Evolutionary conservation across 176 grass and related monocot species (phyloP).

Genomic region (Chrysopogon serrulatus): DNA sequence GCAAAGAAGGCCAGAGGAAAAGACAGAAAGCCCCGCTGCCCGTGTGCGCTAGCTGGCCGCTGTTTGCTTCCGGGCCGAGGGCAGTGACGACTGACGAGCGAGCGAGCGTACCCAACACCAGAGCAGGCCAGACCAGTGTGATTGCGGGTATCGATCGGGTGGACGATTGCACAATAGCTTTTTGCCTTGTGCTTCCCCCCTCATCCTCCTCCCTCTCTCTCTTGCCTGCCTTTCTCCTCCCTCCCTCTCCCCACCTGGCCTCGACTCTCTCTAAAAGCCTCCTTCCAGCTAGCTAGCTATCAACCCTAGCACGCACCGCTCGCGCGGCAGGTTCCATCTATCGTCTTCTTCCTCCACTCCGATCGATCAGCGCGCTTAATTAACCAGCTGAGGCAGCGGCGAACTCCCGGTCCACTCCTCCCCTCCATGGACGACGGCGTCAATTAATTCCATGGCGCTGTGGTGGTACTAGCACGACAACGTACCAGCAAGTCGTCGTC

Average conservation of each 20-base stretch:
- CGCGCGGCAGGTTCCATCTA: neutral
- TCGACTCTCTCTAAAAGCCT: neutral
- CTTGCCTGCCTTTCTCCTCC: slow-evolving; percentile 9
- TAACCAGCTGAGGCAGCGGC: neutral
- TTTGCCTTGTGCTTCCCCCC: slow-evolving; percentile 15
- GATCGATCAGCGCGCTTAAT: neutral
- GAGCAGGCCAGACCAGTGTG: neutral
- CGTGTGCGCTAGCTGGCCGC: slow-evolving; percentile 21
- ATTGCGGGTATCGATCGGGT: slow-evolving; percentile 36
- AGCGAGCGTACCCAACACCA: neutral
- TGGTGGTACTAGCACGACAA: neutral
- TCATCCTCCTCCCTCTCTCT: slow-evolving; percentile 18
- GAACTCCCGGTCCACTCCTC: neutral
- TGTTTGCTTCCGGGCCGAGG: neutral
- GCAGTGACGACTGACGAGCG: neutral
- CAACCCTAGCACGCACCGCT: slow-evolving; percentile 11
- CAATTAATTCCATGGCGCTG: neutral
- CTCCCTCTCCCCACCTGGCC: neutral
- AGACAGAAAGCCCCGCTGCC: slow-evolving; percentile 63
- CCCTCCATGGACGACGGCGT: neutral
- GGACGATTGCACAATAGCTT: slow-evolving; percentile 34
- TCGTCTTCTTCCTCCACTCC: slow-evolving; percentile 4
- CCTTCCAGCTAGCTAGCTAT: slow-evolving; percentile 3
- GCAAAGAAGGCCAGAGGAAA: slow-evolving; percentile 39
- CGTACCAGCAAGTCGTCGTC: neutral